These are phyloP conservation scores for Eragrostis tef DNA, from an alignment of 202 grass and related monocot species.

Conservation along the genomic window DNA sequence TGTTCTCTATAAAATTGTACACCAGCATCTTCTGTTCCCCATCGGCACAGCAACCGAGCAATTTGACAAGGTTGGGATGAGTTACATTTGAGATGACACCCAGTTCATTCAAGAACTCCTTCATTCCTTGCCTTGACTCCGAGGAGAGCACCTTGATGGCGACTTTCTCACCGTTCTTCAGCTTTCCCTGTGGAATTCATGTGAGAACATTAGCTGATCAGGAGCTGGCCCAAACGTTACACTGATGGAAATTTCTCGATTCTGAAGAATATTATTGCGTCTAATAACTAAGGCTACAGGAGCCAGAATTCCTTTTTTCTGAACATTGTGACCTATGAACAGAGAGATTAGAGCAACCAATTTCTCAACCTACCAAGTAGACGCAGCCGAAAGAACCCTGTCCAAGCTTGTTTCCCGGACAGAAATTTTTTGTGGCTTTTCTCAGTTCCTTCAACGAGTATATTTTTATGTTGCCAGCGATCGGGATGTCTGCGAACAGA, in stretches of 20 bases:
- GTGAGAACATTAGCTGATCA: slow-evolving; percentile 23
- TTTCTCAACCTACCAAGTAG: slow-evolving; percentile 65
- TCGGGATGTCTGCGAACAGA: slow-evolving; percentile 44
- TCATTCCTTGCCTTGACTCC: slow-evolving; percentile 71
- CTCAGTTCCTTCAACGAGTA: slow-evolving; percentile 73
- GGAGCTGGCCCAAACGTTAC: background rate
- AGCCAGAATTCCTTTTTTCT: background rate
- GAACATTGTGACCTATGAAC: background rate
- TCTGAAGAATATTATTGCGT: background rate
- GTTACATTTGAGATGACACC: slow-evolving; percentile 64
- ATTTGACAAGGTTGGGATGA: slow-evolving; percentile 75
- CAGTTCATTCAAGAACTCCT: slow-evolving; percentile 85
- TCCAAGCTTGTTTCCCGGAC: slow-evolving; percentile 65
- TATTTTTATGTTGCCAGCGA: slow-evolving; percentile 60
- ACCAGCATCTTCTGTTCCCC: slow-evolving; percentile 75
- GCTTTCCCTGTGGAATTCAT: slow-evolving; percentile 66
- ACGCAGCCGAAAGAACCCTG: slow-evolving; percentile 88
- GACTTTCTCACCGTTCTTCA: slow-evolving; percentile 67
- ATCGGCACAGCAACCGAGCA: slow-evolving; percentile 74
- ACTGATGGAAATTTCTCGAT: background rate
- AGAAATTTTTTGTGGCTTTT: slow-evolving; percentile 72
- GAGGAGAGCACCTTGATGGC: slow-evolving; percentile 92
- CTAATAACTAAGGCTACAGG: background rate
- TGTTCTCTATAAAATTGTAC: slow-evolving; percentile 86
- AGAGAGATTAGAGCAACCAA: background rate